Evolutionary conservation across 2,329 filamentous ascomycete genomes (phyloP), one percentile per base, ranked within the genome.

Genomic region (Aspergillus pseudotamarii): DNA sequence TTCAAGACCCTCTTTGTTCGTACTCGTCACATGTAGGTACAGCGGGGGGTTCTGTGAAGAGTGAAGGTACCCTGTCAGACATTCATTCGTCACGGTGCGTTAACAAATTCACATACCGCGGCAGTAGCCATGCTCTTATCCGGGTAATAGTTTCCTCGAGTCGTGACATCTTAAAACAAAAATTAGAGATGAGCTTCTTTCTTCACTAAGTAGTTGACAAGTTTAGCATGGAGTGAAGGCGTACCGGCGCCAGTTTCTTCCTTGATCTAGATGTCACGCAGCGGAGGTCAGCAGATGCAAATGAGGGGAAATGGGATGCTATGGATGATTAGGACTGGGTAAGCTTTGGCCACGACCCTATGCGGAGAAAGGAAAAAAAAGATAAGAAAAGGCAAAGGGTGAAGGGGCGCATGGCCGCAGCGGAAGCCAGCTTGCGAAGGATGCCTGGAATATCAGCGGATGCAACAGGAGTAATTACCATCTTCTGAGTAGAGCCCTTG

Each of bases 211-310:
- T 73, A 79, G 75, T 75, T 69, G 78, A 79, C 73, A 80, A 80
- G 74, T 77, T 79, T 80, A 77, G 71, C 69, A 71, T 70, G 70
- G 73, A 73, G 68, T 72, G 79, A 80, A 78, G 84, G 88, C 94
- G 89, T 99, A 99, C 95, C 95, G 86, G 95, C 94, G 87, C 95
- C 95, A 89, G 94, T 98, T 76, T 97, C 93, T 85, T 97, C 94
- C 90, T 97, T 96, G 76, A 99, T 99, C 95, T 99, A 94, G 75
- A 91, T 91, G 82, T 88, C 89, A 95, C 87, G 89, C 86, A 90
- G 82, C 82, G 82, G 86, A 89, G 88, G 94, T 97, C 89, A 98
- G 94, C 93, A 95, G 88, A 89, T 92, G 91, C 88, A 89, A 92
- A 88, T 88, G 88, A 89, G 87, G 86, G 83, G 79, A 79, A 71